Conservation (phyloP, 192 early-diverging fungal genomes). For the Thamnidium elegans region DNA sequence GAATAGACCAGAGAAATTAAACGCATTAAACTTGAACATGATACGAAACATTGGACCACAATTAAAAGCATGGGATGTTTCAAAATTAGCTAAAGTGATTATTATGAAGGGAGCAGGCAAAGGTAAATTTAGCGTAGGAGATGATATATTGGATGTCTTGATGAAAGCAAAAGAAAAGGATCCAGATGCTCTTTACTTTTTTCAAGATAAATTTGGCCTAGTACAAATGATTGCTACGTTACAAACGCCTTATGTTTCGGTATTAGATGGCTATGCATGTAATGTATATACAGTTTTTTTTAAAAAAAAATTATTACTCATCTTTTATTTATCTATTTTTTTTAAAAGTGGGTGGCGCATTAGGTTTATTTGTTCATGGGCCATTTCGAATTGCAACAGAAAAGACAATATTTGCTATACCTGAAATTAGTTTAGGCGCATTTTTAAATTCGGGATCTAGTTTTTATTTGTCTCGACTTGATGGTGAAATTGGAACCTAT, state of each 20-base stretch:
- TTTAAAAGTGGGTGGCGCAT: slow-evolving; percentile 86
- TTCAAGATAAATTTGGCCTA: slow-evolving; percentile 86
- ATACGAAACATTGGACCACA: slow-evolving; percentile 78
- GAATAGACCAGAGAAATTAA: slow-evolving; percentile 81
- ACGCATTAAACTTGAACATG: slow-evolving; percentile 88
- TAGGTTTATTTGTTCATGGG: slow-evolving; percentile 90
- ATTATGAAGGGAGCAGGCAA: slow-evolving; percentile 73
- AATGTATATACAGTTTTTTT: slow-evolving; percentile 11
- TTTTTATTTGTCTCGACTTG: slow-evolving; percentile 92
- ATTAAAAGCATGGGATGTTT: slow-evolving; percentile 83
- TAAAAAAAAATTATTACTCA: not conserved
- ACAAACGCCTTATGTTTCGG: slow-evolving; percentile 82
- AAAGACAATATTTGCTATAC: slow-evolving; percentile 90
- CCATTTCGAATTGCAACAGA: slow-evolving; percentile 96
- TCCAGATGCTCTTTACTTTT: slow-evolving; percentile 71
- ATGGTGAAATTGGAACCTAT: slow-evolving; percentile 90
- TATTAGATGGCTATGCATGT: slow-evolving; percentile 83
- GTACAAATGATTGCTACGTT: slow-evolving; percentile 88
- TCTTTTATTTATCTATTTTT: not conserved
- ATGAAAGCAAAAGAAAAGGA: slow-evolving; percentile 39
- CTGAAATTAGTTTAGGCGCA: slow-evolving; percentile 90
- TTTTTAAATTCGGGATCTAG: slow-evolving; percentile 93
- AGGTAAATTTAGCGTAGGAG: slow-evolving; percentile 89
- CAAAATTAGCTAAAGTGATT: slow-evolving; percentile 86
- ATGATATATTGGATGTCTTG: slow-evolving; percentile 65